phyloP scores from a whole-genome alignment of 2,329 filamentous ascomycete genomes.

The Ophiostoma quercus region DNA sequence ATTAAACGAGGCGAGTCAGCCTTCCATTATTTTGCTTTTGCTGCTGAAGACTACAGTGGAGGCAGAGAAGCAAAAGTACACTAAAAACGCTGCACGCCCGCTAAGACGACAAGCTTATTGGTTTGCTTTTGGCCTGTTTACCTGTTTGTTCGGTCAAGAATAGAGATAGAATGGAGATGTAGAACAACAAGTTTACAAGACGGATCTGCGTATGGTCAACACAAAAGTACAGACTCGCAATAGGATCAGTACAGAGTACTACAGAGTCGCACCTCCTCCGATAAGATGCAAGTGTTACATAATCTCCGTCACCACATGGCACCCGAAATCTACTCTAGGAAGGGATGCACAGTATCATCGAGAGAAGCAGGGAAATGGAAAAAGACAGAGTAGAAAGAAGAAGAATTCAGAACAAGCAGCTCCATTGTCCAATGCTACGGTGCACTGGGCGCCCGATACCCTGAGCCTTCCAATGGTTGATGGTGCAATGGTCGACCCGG shows the following conservation, averaged over 20 bases:
- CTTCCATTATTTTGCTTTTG: neutral
- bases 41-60: neutral
- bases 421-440: neutral
- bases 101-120: neutral
- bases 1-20: constrained; percentile 1
- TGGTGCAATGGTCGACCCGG: neutral
- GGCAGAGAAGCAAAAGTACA: neutral
- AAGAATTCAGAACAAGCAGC: neutral
- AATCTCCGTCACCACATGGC: constrained; percentile 6
- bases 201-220: neutral
- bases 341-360: neutral
- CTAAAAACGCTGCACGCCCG: neutral
- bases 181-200: neutral
- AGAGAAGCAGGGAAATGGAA: neutral
- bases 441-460: neutral
- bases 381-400: neutral
- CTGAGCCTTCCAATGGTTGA: neutral
- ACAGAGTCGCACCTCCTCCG: neutral
- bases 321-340: neutral
- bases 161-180: neutral
- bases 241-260: too few species aligned
- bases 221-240: too few species aligned
- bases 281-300: neutral
- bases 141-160: neutral
- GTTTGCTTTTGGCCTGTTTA: neutral